phyloP scores from a whole-genome alignment of 2,329 filamentous ascomycete genomes.

The Xylaria sp. region DNA sequence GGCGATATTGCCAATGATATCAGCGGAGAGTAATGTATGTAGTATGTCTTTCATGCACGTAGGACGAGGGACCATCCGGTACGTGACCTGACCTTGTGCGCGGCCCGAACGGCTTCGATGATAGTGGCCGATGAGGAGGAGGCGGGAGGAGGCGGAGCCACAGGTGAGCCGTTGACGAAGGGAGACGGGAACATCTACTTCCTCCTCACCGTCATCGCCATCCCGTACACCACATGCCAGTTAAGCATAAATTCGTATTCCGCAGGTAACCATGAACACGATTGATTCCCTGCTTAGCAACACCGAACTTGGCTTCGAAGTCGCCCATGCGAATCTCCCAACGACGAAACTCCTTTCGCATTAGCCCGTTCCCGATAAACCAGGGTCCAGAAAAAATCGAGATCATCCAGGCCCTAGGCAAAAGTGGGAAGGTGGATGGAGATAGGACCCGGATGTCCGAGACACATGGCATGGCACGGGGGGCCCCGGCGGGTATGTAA shows the following conservation, averaged over 20 bases:
- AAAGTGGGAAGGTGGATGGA: constrained; percentile 10
- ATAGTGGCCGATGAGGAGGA: not conserved
- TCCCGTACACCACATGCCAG: too few relatives aligned
- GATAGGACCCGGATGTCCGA: constrained; percentile 10
- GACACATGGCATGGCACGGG: constrained; percentile 10
- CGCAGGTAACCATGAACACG: too few relatives aligned
- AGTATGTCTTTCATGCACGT: not conserved
- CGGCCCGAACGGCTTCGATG: not conserved
- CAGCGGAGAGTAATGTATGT: not conserved
- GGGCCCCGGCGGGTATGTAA: constrained; percentile 7
- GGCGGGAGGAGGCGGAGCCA: too few relatives aligned
- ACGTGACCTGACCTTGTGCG: not conserved
- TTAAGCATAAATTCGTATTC: too few relatives aligned
- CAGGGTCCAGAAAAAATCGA: not conserved
- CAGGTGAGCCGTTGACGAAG: too few relatives aligned
- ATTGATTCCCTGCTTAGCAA: too few relatives aligned
- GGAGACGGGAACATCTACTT: too few relatives aligned
- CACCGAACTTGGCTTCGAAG: too few relatives aligned
- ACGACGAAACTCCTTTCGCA: too few relatives aligned
- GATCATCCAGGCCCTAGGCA: not conserved
- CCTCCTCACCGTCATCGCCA: too few relatives aligned
- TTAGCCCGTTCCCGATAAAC: not conserved
- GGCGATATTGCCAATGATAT: not conserved
- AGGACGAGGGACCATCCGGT: not conserved
- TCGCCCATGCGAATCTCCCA: too few relatives aligned